These are phyloP conservation scores for Isabelozyma gotoi DNA, from an alignment of 805 yeast genomes.

Conservation along the genomic window DNA sequence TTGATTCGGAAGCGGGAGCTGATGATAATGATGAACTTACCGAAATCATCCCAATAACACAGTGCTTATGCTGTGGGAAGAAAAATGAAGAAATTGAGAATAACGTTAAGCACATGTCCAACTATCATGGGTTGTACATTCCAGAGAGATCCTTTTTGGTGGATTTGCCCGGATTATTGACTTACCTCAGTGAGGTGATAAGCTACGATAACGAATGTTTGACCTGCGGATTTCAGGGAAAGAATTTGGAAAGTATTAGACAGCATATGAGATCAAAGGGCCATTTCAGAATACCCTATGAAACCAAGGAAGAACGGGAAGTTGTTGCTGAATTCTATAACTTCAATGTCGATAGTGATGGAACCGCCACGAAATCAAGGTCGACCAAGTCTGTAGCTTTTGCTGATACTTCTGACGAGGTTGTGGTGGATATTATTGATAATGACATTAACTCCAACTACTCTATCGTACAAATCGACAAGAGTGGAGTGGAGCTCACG, in stretches of 20 bases:
- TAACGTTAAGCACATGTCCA: conserved; percentile 48
- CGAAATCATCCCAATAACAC: conserved; percentile 45
- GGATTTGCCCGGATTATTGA: conserved; percentile 39
- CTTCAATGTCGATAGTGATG: conserved; percentile 21
- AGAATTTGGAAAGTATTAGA: conserved; percentile 38
- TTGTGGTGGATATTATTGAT: conserved; percentile 7
- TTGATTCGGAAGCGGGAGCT: conserved; percentile 17
- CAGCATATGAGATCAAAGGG: conserved; percentile 46
- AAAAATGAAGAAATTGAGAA: conserved; percentile 53
- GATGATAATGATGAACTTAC: conserved; percentile 19
- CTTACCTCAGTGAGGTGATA: conserved; percentile 36
- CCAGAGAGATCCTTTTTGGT: conserved; percentile 41
- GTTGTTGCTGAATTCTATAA: conserved; percentile 39
- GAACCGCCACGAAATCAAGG: conserved; percentile 7
- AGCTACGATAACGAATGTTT: conserved; percentile 43
- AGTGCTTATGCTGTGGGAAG: conserved; percentile 55
- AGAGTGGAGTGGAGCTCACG: conserved; percentile 62
- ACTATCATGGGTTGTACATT: conserved; percentile 44
- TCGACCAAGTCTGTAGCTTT: conserved; percentile 22
- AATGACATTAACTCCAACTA: conserved; percentile 22
- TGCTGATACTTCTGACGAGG: conserved; percentile 16
- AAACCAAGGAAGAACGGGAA: conserved; percentile 36
- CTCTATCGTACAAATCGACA: conserved; percentile 44
- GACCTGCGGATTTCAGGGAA: conserved; percentile 45
- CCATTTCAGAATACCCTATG: conserved; percentile 47